Evolutionary conservation across 2,329 filamentous ascomycete species (phyloP).

Genomic region (Bisporella sp.): DNA sequence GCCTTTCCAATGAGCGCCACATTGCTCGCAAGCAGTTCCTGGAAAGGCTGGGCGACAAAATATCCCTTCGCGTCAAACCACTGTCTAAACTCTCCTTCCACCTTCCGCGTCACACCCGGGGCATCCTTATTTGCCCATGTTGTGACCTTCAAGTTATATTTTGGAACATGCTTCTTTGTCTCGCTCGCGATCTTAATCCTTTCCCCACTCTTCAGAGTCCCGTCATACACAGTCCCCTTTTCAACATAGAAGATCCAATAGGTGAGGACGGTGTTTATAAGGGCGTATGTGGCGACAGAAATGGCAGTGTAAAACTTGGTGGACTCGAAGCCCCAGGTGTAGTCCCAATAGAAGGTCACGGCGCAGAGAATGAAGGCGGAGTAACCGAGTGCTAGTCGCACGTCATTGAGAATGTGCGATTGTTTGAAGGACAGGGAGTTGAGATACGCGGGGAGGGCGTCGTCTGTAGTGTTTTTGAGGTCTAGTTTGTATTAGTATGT

Average conservation of each 20-base stretch:
- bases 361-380: conserved; percentile 71
- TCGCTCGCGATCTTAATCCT: conserved; percentile 68
- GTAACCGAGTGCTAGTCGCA: conserved; percentile 80
- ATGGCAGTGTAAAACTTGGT: conserved; percentile 76
- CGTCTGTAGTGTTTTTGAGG: conserved; percentile 93
- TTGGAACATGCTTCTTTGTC: conserved; percentile 71
- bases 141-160: conserved; percentile 69
- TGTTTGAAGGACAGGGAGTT: conserved; percentile 81
- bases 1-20: conserved; percentile 58
- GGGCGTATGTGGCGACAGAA: conserved; percentile 72
- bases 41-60: conserved; percentile 71
- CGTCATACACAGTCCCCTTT: conserved; percentile 74
- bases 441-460: conserved; percentile 89
- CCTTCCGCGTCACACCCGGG: conserved; percentile 27
- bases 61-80: conserved; percentile 72
- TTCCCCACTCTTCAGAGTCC: conserved; percentile 54
- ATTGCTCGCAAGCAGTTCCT: conserved; percentile 66
- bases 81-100: conserved; percentile 59
- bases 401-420: conserved; percentile 72
- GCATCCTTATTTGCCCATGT: conserved; percentile 21
- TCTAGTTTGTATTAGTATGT: conserved; percentile 44
- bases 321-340: conserved; percentile 78
- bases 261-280: conserved; percentile 71
- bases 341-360: conserved; percentile 86
- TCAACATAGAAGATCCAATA: conserved; percentile 83